Conservation (phyloP, 2,329 filamentous ascomycete genomes). For the Aspergillus felis region DNA sequence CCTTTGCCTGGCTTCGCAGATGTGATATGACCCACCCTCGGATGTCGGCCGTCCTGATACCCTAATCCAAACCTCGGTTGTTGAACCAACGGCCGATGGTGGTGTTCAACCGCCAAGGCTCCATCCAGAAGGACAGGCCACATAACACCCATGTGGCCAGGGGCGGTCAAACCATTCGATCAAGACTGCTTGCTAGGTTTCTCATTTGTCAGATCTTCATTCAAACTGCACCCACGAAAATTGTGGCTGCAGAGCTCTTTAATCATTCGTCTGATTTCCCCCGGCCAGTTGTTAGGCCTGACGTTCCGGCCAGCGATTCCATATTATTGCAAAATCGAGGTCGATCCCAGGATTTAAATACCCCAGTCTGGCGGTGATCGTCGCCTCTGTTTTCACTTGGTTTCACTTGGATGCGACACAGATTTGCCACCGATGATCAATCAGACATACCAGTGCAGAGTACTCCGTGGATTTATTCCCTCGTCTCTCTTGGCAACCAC, state of each 20-base stretch:
- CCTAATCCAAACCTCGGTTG: not conserved
- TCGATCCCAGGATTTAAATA: not conserved
- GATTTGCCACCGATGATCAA: not conserved
- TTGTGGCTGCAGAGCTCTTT: too few relatives aligned
- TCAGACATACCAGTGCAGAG: not conserved
- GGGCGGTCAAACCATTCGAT: not conserved
- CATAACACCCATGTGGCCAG: not conserved
- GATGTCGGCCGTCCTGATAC: too few relatives aligned
- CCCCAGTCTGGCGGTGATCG: not conserved
- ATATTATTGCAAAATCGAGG: too few relatives aligned
- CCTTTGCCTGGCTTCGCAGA: not conserved
- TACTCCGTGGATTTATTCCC: not conserved
- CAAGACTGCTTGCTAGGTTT: not conserved
- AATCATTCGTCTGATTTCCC: too few relatives aligned
- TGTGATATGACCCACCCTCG: too few relatives aligned
- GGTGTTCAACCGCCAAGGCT: not conserved
- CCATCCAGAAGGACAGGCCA: not conserved
- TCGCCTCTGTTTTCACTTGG: not conserved
- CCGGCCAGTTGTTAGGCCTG: too few relatives aligned
- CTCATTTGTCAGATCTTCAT: not conserved
- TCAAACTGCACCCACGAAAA: not conserved
- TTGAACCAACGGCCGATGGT: not conserved
- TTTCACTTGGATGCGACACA: not conserved
- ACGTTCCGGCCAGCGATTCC: too few relatives aligned
- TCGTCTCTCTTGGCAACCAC: too few relatives aligned